Evolutionary conservation across 108 stramenopile species (phyloP), one percentile per base, ranked within the genome.

Genomic region (Cyclotella kingstonii): DNA sequence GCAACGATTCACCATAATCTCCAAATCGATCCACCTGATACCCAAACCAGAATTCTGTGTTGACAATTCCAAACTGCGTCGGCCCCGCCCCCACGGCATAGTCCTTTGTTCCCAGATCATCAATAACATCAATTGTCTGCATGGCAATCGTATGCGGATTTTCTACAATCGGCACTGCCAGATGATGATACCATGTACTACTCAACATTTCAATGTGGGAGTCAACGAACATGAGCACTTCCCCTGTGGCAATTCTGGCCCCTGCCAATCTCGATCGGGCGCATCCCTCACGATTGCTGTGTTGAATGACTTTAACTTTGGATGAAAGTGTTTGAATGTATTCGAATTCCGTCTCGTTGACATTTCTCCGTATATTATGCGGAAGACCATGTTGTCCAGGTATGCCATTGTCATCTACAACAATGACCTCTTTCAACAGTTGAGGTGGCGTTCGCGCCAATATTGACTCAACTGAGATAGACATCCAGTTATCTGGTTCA

Each of bases 391-490:
- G 63, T 29, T 63, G 51, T 3, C 68, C 71, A 0, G 71, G 71
- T 5, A 64, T 59, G 23, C 79, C 79, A 43, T 80, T 80, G 47
- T 80, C 79, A 39, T 80, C 79, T 0, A 80, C 79, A 1, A 80
- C 46, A 17, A 80, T 71, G 23, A 80, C 68, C 15, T 76, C 69
- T 9, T 39, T 28, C 12, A 80, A 51, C n/a, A 80, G 51, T 8
- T 65, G n/a, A 5, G 73, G 74, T 9, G 79, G 79, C 0, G 79
- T 80, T 14, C 79, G 61, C 11, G 73, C 79, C 55, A 80, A 47
- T 38, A 80, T 66, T 11, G 57, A 60, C 18, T 80, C 67, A 1
- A 80, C 79, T 4, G 63, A 63, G 25, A 76, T 47, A 0, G 63
- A 54, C 10, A 80, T 25, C 74, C 62, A 71, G 35, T 73, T 43